Evolutionary conservation across 331 rosid species (phyloP), one percentile per base, ranked within the genome.

Genomic region (Pyracantha coccinea): DNA sequence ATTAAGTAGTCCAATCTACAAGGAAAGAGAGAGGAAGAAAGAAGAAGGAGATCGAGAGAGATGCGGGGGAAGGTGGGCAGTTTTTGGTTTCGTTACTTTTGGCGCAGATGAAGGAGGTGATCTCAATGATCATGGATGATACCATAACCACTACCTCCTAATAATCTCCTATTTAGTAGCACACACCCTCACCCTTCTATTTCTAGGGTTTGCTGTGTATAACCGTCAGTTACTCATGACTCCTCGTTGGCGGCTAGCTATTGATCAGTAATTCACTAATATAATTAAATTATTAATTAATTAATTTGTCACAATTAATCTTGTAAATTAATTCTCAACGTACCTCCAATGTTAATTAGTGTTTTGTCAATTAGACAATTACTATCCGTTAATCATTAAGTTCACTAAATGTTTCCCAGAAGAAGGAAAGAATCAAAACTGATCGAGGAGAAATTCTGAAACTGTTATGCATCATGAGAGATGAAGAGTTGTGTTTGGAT

Each of bases 11-110:
- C 55, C 20, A 6, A 52, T 52, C 20, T 0, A 52, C 57, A 24
- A 60, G 66, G 66, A 60, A 35, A 24, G 77, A 59, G 76, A 33
- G 66, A 55, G 52, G 27, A 54, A 33, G 66, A 57, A 23, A 60
- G 35, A 60, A n/a, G 45, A 67, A 59, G 21, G 66, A 71, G 65
- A 72, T 53, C 17, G 68, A 45, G 3, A 21, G 60, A 64, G 50
- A 64, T 25, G 41, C 52, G 73, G 78, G 77, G 73, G 67, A 38
- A 71, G 59, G 81, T 71, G 81, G 68, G 72, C 50, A 62, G 72
- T 60, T 68, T 52, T 1, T n/a, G 59, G 59, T 23, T 68, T 59
- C 62, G 28, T 61, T 70, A 23, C 77, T 73, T 73, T 12, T 17
- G 69, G 76, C 66, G 76, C 28, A 77, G 41, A 70, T 31, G 23